Base-by-base conservation (phyloP, 805 yeast species). In the Wickerhamiella spandovensis region DNA sequence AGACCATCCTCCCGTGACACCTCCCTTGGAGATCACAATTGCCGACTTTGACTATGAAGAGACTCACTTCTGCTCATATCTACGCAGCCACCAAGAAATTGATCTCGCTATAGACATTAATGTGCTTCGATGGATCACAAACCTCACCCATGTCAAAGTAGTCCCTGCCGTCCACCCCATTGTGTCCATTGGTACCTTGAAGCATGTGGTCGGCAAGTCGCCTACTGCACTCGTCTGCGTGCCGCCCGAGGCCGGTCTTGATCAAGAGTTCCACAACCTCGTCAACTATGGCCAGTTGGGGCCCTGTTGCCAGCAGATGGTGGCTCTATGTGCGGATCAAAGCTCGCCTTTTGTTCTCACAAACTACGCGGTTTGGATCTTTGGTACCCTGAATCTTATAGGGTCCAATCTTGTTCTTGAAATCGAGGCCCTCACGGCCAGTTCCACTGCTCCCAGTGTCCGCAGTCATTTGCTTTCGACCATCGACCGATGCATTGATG, bases 351-450 rank as follows among this genome's bases (percentile, higher is more conserved):
- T 41, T 46, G 48, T 42, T 17, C 17, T 53, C 15, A 48, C 57
- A 41, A 44, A 54, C 43, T 54, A 54, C 39, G 24, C 42, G 20
- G 17, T 24, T 10, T 54, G 57, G 57, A 47, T 49, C 9, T 52
- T 54, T n/a, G 22, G 42, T 23, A 25, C 45, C n/a, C 21, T 50
- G 22, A n/a, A 44, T 15, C 18, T 35, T 4, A 28, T 28, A 9
- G 21, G 39, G 32, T 23, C 32, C 20, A 10, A 38, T 20, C 38
- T 47, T 15, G 38, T n/a, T 24, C 43, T 47, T 9, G 38, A 39
- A n/a, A 24, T 46, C 42, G 25, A 35, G 23, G 17, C 46, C 13
- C 46, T 30, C 42, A 30, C 18, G 2, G 24, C 38, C 15, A 30
- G 20, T 7, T 49, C 22, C 43, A 22, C 32, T 3, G 13, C n/a